Base-by-base conservation (phyloP, 2,329 filamentous ascomycete genomes). In the Penicillium sp. region DNA sequence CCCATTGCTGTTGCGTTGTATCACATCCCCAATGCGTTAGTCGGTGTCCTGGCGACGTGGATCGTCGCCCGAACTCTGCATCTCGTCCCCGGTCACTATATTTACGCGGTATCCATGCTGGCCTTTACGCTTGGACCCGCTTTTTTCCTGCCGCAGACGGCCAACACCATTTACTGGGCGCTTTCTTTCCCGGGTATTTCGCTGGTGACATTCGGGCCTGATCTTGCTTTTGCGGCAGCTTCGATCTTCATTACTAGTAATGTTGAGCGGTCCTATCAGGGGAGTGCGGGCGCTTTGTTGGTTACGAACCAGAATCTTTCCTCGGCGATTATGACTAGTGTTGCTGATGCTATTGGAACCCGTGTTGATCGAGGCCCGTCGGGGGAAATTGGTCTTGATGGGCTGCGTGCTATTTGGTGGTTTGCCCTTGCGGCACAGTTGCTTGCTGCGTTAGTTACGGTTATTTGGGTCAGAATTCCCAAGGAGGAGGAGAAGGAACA, bases 181-280 rank as follows among this genome's bases (percentile, higher is more conserved):
- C 70, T 80, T 4, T 76, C 75, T 0, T 68, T 80, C 57, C 77
- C 77, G 0, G 77, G 77, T 0, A 71, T 80, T 2, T 72, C 72
- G 1, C 65, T 80, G 0, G 76, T 77, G 0, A 79, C 77, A 0
- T 79, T 80, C 44, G 78, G 78, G 0, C 78, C 78, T 0, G 78
- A 80, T 45, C 66, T 80, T 50, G 74, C 74, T 29, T 80, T 80
- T 56, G 77, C 78, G 0, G 78, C 78, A 0, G 77, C 77, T 1
- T 75, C 74, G n/a, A 79, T 80, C 43, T 79, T 79, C 64, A 79
- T 80, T 56, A 80, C 77, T 0, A 75, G 71, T 11, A 78, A 72
- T 47, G 77, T 80, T 5, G 72, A 76, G 1, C 62, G 76, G n/a
- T 77, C 72, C 2, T 79, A 79, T 51, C 78, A 80, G 56, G 78